These are phyloP conservation scores for Exophiala phaeomuriformis DNA, from an alignment of 2,329 filamentous ascomycete species.

Conservation along the genomic window DNA sequence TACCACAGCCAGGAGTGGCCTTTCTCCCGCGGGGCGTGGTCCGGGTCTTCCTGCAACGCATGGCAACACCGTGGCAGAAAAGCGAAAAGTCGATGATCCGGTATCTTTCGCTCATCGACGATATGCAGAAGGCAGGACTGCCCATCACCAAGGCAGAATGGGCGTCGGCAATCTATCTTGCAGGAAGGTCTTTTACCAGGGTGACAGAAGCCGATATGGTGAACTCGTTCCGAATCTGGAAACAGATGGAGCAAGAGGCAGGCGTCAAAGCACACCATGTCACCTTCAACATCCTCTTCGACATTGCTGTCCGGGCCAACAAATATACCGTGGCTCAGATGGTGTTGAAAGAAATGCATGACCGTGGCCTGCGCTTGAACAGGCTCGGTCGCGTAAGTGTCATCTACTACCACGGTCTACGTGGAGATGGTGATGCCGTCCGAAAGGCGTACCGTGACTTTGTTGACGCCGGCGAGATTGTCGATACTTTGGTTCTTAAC, in stretches of 20 bases:
- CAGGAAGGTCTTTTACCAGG: constrained; percentile 58
- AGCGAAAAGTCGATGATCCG: constrained; percentile 61
- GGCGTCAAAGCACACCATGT: constrained; percentile 60
- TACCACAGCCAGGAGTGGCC: constrained; percentile 49
- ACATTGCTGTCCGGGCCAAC: constrained; percentile 75
- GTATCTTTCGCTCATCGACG: constrained; percentile 75
- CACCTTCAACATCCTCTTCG: constrained; percentile 92
- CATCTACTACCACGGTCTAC: constrained; percentile 76
- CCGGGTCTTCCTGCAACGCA: constrained; percentile 57
- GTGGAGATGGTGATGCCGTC: constrained; percentile 64
- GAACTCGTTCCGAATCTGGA: constrained; percentile 70
- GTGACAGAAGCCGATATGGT: constrained; percentile 56
- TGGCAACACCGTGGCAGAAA: constrained; percentile 56
- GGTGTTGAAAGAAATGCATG: constrained; percentile 72
- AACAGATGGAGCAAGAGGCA: constrained; percentile 74
- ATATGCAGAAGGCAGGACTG: constrained; percentile 68
- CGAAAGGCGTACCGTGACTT: constrained; percentile 72
- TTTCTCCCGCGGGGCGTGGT: constrained; percentile 48
- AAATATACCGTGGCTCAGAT: constrained; percentile 79
- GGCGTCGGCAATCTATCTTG: constrained; percentile 76
- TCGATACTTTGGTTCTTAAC: constrained; percentile 82
- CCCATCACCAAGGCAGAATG: constrained; percentile 63
- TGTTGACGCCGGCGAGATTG: constrained; percentile 75
- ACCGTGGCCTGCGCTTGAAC: constrained; percentile 60
- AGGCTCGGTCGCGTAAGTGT: constrained; percentile 74